These are phyloP conservation scores for Chernovozyma aurita DNA, from an alignment of 1,139 yeast genomes.

Conservation along the genomic window DNA sequence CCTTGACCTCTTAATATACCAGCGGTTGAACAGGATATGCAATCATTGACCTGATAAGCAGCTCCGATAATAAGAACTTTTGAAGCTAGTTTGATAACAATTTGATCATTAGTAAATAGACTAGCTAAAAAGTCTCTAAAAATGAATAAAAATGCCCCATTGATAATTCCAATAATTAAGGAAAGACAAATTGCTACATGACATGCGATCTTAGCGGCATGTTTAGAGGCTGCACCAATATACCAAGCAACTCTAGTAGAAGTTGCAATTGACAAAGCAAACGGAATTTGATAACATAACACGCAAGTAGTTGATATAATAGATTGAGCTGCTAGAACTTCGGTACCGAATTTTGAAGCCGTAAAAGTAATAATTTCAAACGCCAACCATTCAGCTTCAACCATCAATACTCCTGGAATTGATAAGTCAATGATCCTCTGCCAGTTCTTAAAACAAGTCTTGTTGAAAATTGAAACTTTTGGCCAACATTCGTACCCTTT, in stretches of 20 bases:
- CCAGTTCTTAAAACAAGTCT: slow-evolving; percentile 48
- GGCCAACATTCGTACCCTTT: slow-evolving; percentile 60
- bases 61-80: slow-evolving; percentile 53
- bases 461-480: slow-evolving; percentile 33
- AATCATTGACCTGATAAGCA: slow-evolving; percentile 55
- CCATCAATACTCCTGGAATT: slow-evolving; percentile 60
- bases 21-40: slow-evolving; percentile 49
- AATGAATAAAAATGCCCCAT: slow-evolving; percentile 30
- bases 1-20: slow-evolving; percentile 68
- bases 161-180: slow-evolving; percentile 38
- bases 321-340: slow-evolving; percentile 67
- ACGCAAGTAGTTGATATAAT: slow-evolving; percentile 68
- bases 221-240: slow-evolving; percentile 64
- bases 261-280: slow-evolving; percentile 69
- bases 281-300: slow-evolving; percentile 67
- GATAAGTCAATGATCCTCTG: slow-evolving; percentile 47
- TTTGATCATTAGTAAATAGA: slow-evolving; percentile 46
- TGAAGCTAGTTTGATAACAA: slow-evolving; percentile 48
- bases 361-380: slow-evolving; percentile 61
- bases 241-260: slow-evolving; percentile 77
- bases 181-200: slow-evolving; percentile 41
- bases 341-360: slow-evolving; percentile 62
- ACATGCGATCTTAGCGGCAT: slow-evolving; percentile 41
- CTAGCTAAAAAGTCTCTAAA: slow-evolving; percentile 41
- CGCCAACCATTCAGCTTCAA: slow-evolving; percentile 67